phyloP scores from a whole-genome alignment of 176 grass and related monocot species.

The bread wheat (Triticum aestivum) region DNA sequence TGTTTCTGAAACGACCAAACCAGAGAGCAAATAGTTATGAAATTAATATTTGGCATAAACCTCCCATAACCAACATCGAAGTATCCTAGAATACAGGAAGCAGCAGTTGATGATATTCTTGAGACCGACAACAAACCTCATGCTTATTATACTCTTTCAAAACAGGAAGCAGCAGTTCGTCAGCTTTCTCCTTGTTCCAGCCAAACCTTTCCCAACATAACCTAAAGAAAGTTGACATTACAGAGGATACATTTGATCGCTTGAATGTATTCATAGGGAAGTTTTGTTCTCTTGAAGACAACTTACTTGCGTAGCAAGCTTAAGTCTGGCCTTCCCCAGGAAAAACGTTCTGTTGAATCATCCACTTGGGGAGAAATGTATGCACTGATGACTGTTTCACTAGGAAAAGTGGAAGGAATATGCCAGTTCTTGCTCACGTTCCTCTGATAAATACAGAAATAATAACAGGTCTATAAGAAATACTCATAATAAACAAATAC shows the following conservation, averaged over 20 bases:
- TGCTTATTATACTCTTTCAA: constrained; percentile 95
- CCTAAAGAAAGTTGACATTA: constrained; percentile 38
- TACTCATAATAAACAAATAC: constrained; percentile 1
- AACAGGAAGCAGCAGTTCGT: constrained; percentile 90
- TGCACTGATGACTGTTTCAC: constrained; percentile 68
- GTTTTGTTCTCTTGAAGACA: constrained; percentile 25
- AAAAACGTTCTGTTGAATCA: constrained; percentile 74
- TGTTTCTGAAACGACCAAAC: neutral
- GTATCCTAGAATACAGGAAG: constrained; percentile 18
- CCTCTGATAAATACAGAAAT: constrained; percentile 61
- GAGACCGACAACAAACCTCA: constrained; percentile 44
- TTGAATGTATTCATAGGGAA: neutral
- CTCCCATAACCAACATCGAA: constrained; percentile 9
- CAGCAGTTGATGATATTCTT: constrained; percentile 12
- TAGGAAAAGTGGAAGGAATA: constrained; percentile 82
- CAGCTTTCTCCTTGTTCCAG: constrained; percentile 92
- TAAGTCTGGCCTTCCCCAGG: constrained; percentile 94
- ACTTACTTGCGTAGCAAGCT: constrained; percentile 85
- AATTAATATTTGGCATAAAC: constrained; percentile 16
- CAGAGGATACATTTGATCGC: neutral
- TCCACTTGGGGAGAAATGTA: constrained; percentile 88
- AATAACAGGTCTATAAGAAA: constrained; percentile 18
- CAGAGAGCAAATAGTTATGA: neutral
- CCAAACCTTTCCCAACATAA: constrained; percentile 96
- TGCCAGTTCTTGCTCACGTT: constrained; percentile 99